Conservation (phyloP, 2,329 filamentous ascomycete species). For the Pseudogymnoascus sp. region DNA sequence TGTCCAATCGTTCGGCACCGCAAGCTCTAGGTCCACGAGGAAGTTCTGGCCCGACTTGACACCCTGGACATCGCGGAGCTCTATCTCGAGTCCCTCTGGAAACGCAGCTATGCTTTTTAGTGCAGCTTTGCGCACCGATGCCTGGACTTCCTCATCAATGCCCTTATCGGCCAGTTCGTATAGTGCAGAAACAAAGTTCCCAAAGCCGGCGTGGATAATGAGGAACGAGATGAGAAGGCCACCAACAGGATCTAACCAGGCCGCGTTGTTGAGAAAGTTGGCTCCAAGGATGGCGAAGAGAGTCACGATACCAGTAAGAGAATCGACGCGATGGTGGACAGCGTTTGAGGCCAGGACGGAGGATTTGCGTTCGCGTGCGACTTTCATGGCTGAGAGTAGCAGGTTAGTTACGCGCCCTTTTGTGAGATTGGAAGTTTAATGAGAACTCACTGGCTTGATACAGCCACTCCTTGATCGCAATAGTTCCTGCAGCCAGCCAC, state of each 20-base stretch:
- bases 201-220: conserved; percentile 82
- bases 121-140: conserved; percentile 59
- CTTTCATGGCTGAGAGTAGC: conserved; percentile 67
- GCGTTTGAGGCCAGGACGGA: conserved; percentile 94
- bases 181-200: conserved; percentile 74
- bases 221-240: conserved; percentile 87
- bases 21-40: conserved; percentile 80
- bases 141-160: conserved; percentile 76
- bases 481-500: conserved; percentile 86
- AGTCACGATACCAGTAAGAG: conserved; percentile 88
- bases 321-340: conserved; percentile 92
- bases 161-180: conserved; percentile 86
- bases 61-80: conserved; percentile 66
- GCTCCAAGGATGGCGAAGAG: conserved; percentile 82
- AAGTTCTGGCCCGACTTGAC: conserved; percentile 97
- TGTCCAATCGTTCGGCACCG: conserved; percentile 68
- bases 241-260: conserved; percentile 91
- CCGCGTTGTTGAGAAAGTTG: conserved; percentile 74
- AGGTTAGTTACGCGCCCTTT: conserved; percentile 16
- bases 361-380: conserved; percentile 87
- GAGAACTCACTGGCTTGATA: conserved; percentile 79
- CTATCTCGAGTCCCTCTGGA: conserved; percentile 48
- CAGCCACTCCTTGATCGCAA: conserved; percentile 91
- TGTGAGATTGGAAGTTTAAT: background rate
- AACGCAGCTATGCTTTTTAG: conserved; percentile 49